Conservation (phyloP, 306 rosid species). For the Rosa chinensis region DNA sequence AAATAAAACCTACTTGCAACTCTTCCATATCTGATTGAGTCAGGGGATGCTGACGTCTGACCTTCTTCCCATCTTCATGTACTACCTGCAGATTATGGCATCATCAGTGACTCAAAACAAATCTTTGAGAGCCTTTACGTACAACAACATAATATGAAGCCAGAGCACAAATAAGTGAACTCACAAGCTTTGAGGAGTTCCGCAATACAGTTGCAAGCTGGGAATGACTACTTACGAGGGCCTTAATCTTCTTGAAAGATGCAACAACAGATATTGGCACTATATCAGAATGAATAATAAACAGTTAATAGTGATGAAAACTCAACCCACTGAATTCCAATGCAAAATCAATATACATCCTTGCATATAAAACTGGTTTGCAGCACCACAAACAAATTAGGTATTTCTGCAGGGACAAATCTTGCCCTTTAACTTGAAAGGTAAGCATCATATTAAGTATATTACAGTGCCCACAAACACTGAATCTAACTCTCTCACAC, state of each 20-base stretch:
- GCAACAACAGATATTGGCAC: constrained; percentile 96
- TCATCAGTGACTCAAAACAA: constrained; percentile 13
- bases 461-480: background rate
- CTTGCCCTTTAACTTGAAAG: background rate
- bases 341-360: constrained; percentile 17
- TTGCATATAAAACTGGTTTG: constrained; percentile 13
- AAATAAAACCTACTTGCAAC: constrained; percentile 66
- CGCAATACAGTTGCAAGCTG: constrained; percentile 87
- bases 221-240: constrained; percentile 64
- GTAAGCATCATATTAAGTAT: background rate
- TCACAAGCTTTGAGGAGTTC: constrained; percentile 89
- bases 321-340: background rate
- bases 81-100: constrained; percentile 61
- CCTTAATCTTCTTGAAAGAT: constrained; percentile 98
- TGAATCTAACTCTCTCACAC: background rate
- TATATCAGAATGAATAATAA: constrained; percentile 35
- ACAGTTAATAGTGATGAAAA: constrained; percentile 14
- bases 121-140: background rate
- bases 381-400: background rate
- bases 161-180: constrained; percentile 28
- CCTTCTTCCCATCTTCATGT: constrained; percentile 91
- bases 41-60: constrained; percentile 68
- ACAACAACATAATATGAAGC: constrained; percentile 11
- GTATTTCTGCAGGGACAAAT: background rate
- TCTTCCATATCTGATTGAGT: constrained; percentile 85